Percentiles rank a stretch among this genome's conserved stretches.
These are phyloP conservation scores for Picea mariana DNA, from an alignment of 83 land plant species.

Conservation along the genomic window DNA sequence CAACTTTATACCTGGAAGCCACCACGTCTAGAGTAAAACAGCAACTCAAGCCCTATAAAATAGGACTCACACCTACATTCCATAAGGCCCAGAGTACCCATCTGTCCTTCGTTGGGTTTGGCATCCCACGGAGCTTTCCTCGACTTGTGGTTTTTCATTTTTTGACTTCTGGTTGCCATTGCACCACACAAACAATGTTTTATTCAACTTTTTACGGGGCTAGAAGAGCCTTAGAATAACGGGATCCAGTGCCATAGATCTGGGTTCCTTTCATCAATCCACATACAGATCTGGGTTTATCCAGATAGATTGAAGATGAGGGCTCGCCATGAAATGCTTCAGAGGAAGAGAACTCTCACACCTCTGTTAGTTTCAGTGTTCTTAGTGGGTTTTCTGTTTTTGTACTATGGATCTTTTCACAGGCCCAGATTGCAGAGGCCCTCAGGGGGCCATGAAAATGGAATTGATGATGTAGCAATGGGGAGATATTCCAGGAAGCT, in stretches of 20 bases:
- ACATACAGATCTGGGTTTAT: background rate
- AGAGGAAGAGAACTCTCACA: background rate
- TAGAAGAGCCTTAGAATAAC: background rate
- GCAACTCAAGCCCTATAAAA: background rate
- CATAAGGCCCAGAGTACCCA: too few species aligned
- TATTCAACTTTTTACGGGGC: background rate
- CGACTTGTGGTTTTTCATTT: background rate
- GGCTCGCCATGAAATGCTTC: background rate
- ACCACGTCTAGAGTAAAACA: background rate
- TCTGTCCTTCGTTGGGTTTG: background rate
- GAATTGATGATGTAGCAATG: background rate
- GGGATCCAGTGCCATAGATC: background rate
- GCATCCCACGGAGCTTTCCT: background rate
- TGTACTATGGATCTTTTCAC: conserved; percentile 12
- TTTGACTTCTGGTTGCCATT: background rate
- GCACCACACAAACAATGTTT: background rate
- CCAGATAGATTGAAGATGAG: background rate
- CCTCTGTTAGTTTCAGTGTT: conserved; percentile 5
- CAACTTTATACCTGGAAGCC: too few species aligned
- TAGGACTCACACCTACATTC: background rate
- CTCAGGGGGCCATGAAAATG: background rate
- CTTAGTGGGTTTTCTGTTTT: background rate
- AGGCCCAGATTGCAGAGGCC: conserved; percentile 8
- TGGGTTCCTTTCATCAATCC: background rate
- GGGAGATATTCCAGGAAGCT: conserved; percentile 1